Base-by-base conservation (phyloP, 108 stramenopile species). In the Epithemia pelagica region DNA sequence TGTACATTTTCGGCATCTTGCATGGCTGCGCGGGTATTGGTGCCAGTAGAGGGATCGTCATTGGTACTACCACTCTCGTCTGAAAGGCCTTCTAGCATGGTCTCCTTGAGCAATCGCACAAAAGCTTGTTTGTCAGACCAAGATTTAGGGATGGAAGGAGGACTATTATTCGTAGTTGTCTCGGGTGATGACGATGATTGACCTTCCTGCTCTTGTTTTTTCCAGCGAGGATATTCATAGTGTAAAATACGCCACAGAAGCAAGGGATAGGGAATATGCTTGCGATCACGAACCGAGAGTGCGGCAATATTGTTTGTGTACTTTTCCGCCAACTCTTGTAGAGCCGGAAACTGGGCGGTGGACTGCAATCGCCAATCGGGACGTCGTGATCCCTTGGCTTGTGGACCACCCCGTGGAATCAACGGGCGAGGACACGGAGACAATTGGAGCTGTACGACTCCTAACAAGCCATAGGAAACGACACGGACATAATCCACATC, bases 401-500 rank as follows among this genome's bases (percentile, higher is more conserved):
- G 37, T 46, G 37, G 37, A 15, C 15, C 15, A 15, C 15, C 15
- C 10, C 10, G 15, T 5, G 15, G 15, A 52, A 71, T 30, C 10
- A 33, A 37, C 28, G 78, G 75, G 52, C 83, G 87, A 24, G 89
- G 88, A 60, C 90, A 89, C 0, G 90, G 68, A 28, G 79, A 63
- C 21, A 94, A 53, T 62, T 91, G 90, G 21, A 96, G 33, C 0
- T 96, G 87, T 5, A 97, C 82, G 19, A 67, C 62, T 7, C 99
- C 97, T 5, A 99, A 61, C 26, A 98, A 53, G 24, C 99, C 99
- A 63, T 94, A 96, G 32, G 89, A 82, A 7, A 88, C 74, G 1
- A 88, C 84, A 0, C 86, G 83, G 58, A 98, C 66, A 27, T 66
- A 55, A 22, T 85, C 70, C 20, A 90, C 59, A 15, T 5, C 5